Evolutionary conservation across 2,329 filamentous ascomycete genomes (phyloP).

Genomic region (Sclerotinia minor): DNA sequence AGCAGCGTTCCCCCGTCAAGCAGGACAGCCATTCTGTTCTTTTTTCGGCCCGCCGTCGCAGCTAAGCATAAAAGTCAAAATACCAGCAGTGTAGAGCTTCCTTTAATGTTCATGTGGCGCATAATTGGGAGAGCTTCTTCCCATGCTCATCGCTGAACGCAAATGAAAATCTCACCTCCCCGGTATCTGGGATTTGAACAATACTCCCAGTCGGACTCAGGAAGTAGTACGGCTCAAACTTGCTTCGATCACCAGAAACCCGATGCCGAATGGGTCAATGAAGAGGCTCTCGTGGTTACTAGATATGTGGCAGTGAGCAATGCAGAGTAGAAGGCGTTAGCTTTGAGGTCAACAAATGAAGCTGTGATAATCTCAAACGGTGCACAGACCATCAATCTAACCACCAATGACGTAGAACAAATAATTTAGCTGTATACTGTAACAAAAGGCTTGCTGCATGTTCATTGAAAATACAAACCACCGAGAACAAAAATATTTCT

Average conservation of each 20-base stretch:
- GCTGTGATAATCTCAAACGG: no score
- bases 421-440: conserved; percentile 4
- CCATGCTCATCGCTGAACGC: neutral
- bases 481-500: no score
- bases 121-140: no score
- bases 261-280: neutral
- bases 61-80: neutral
- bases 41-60: neutral
- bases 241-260: neutral
- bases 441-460: neutral
- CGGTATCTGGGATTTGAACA: neutral
- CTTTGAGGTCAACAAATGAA: neutral
- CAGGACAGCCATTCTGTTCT: no score
- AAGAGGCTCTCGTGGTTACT: neutral
- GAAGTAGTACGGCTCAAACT: neutral
- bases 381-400: conserved; percentile 12
- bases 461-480: neutral
- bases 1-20: neutral
- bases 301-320: neutral
- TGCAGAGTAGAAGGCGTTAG: neutral
- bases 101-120: neutral
- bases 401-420: conserved; percentile 20
- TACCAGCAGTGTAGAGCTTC: no score
- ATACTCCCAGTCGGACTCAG: neutral
- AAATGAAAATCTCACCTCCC: neutral